phyloP scores from a whole-genome alignment of 257 asterid species.

The Petunia secreta region DNA sequence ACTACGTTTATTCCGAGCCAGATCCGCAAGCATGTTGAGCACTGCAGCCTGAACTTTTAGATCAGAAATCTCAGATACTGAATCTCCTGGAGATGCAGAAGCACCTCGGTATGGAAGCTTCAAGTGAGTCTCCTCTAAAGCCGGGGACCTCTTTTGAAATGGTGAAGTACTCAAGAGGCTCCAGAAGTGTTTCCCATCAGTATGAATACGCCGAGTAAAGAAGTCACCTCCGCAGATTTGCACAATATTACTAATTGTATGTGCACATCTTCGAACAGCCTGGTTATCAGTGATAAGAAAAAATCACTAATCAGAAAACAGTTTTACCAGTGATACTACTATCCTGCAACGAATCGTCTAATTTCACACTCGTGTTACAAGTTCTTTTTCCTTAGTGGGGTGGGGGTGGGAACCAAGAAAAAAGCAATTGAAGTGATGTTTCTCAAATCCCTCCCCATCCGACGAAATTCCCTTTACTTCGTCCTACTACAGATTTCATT shows the following conservation, averaged over 20 bases:
- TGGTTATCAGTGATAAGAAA: constrained; percentile 33
- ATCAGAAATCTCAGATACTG: constrained; percentile 66
- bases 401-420: neutral
- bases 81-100: constrained; percentile 48
- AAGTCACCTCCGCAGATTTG: constrained; percentile 89
- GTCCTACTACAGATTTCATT: constrained; percentile 4
- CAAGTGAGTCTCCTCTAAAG: constrained; percentile 54
- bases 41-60: constrained; percentile 78
- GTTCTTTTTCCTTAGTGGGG: constrained; percentile 11
- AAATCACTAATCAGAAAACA: constrained; percentile 3
- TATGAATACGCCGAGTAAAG: constrained; percentile 83
- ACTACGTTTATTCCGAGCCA: constrained; percentile 62
- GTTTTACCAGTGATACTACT: neutral
- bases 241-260: constrained; percentile 56
- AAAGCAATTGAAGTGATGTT: neutral
- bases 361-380: neutral
- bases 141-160: constrained; percentile 57
- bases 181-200: constrained; percentile 86
- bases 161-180: constrained; percentile 81
- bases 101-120: constrained; percentile 75
- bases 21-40: constrained; percentile 68
- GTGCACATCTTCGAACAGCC: constrained; percentile 75
- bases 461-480: neutral
- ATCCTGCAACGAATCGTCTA: neutral
- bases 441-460: neutral